phyloP scores from a whole-genome alignment of 2,329 filamentous ascomycete species.

The Hypoxylon rubiginosum region DNA sequence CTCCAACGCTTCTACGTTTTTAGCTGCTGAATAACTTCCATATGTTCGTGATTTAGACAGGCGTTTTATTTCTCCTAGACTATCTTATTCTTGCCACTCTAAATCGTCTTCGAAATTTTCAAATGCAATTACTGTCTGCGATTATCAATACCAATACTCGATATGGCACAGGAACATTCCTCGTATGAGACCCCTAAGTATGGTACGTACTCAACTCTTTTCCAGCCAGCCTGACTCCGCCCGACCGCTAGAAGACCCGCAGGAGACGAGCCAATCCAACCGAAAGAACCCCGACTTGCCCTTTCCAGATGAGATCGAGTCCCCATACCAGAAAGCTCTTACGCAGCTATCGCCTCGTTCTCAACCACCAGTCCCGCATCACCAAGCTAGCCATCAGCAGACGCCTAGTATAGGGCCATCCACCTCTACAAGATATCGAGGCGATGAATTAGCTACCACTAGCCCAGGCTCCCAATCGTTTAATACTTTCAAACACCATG shows the following conservation, averaged over 20 bases:
- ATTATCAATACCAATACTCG: background rate
- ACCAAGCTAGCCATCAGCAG: conserved; percentile 1
- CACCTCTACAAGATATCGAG: background rate
- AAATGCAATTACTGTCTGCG: background rate
- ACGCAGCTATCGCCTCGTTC: conserved; percentile 21
- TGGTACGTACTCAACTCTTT: background rate
- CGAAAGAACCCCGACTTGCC: conserved; percentile 1
- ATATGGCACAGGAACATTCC: conserved; percentile 11
- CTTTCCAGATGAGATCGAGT: conserved; percentile 18
- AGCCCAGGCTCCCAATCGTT: conserved; percentile 43
- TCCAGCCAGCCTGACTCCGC: conserved; percentile 30
- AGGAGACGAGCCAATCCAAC: conserved; percentile 21
- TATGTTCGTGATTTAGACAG: too few relatives aligned
- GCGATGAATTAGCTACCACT: background rate
- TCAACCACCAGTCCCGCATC: conserved; percentile 1
- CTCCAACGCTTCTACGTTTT: too few relatives aligned
- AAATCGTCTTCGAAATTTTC: background rate
- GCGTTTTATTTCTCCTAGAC: too few relatives aligned
- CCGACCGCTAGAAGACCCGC: conserved; percentile 25
- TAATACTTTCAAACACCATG: conserved; percentile 44
- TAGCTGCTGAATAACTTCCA: too few relatives aligned
- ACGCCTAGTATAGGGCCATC: conserved; percentile 10
- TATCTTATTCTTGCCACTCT: background rate
- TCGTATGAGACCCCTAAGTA: background rate
- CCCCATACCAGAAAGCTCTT: conserved; percentile 25